These are phyloP conservation scores for Ascosphaera apis DNA, from an alignment of 2,329 filamentous ascomycete species.

Conservation along the genomic window DNA sequence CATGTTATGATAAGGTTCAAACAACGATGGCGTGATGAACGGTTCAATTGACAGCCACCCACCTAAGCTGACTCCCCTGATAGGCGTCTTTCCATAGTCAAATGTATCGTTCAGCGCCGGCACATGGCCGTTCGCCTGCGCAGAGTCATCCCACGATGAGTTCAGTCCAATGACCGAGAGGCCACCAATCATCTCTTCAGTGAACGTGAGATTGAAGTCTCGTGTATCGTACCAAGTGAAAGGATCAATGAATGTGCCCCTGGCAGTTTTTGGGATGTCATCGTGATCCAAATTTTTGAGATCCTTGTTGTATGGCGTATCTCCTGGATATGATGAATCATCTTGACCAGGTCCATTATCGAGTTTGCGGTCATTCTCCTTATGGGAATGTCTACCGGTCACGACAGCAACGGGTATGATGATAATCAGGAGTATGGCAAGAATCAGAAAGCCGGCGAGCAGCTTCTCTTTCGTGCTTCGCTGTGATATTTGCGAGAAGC, in stretches of 20 bases:
- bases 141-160: conserved; percentile 64
- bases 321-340: conserved; percentile 9
- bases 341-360: conserved; percentile 8
- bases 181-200: conserved; percentile 57
- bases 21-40: conserved; percentile 85
- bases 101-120: conserved; percentile 55
- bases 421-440: conserved; percentile 36
- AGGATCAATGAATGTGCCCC: conserved; percentile 62
- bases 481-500: conserved; percentile 3
- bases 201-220: conserved; percentile 91
- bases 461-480: conserved; percentile 21
- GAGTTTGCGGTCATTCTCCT: conserved; percentile 9
- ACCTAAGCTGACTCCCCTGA: conserved; percentile 76
- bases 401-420: conserved; percentile 45
- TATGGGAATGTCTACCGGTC: conserved; percentile 36
- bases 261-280: conserved; percentile 39
- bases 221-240: conserved; percentile 77
- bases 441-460: conserved; percentile 32
- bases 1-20: conserved; percentile 41
- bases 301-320: conserved; percentile 18
- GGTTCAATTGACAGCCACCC: conserved; percentile 90
- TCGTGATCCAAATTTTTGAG: conserved; percentile 30
- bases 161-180: conserved; percentile 82
- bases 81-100: conserved; percentile 56
- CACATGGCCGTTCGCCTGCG: conserved; percentile 54